Evolutionary conservation across 257 asterid species (phyloP).

Genomic region (Forsythia viridissima): DNA sequence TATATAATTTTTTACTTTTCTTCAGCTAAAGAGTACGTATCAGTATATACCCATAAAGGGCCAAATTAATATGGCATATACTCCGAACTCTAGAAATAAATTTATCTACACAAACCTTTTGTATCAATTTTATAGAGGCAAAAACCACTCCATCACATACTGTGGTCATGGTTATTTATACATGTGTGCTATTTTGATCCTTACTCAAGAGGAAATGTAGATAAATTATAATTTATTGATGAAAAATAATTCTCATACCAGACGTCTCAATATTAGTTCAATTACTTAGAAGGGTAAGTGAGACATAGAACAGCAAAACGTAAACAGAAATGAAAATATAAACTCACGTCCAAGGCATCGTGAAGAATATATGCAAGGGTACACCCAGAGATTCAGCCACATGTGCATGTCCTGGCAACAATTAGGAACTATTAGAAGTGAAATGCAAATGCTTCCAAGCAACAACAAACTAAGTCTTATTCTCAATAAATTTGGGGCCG

Average conservation of each 20-base stretch:
- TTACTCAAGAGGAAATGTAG: neutral
- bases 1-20: neutral
- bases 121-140: neutral
- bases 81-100: neutral
- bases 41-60: neutral
- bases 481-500: neutral
- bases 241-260: neutral
- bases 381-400: slow-evolving; percentile 98
- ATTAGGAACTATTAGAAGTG: slow-evolving; percentile 15
- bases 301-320: slow-evolving; percentile 17
- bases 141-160: neutral
- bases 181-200: neutral
- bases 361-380: slow-evolving; percentile 96
- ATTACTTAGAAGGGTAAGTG: slow-evolving; percentile 16
- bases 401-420: slow-evolving; percentile 84
- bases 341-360: slow-evolving; percentile 99
- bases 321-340: slow-evolving; percentile 12
- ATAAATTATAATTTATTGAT: neutral
- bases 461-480: neutral
- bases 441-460: neutral
- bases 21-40: neutral
- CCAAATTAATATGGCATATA: neutral
- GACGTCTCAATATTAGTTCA: neutral
- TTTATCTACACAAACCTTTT: slow-evolving; percentile 2
- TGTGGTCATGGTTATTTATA: neutral